These are phyloP conservation scores for Tulasnella sp. DNA, from an alignment of 768 basidiomycete genomes.

Conservation along the genomic window DNA sequence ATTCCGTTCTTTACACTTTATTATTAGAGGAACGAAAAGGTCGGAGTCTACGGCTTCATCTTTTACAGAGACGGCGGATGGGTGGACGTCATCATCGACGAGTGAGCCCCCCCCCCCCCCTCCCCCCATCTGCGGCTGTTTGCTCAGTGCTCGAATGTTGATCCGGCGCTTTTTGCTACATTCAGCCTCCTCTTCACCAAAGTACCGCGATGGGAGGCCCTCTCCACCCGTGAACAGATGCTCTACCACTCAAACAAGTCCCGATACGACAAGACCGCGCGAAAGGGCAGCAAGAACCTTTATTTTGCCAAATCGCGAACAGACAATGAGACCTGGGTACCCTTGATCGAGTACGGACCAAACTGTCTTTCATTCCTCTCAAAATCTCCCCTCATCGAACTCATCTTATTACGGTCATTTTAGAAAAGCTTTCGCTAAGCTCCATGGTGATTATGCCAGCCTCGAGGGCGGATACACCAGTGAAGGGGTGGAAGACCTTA, in stretches of 20 bases:
- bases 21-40: constrained; percentile 36
- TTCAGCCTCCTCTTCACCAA: constrained; percentile 39
- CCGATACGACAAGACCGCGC: constrained; percentile 34
- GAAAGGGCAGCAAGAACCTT: constrained; percentile 36
- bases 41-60: constrained; percentile 49
- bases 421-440: constrained; percentile 50
- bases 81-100: constrained; percentile 46
- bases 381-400: not conserved
- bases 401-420: constrained; percentile 20
- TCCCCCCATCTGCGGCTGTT: not conserved
- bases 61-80: constrained; percentile 43
- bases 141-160: not conserved
- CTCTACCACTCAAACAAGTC: constrained; percentile 43
- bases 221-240: constrained; percentile 30
- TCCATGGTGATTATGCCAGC: constrained; percentile 37
- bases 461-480: constrained; percentile 33
- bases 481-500: constrained; percentile 47
- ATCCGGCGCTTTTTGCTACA: no score
- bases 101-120: constrained; percentile 30
- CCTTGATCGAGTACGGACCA: constrained; percentile 4
- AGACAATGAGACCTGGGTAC: constrained; percentile 42
- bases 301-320: constrained; percentile 39
- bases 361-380: no score
- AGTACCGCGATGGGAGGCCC: constrained; percentile 43
- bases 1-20: not conserved